phyloP scores from a whole-genome alignment of 306 rosid species.

The Gastrolobium bilobum region DNA sequence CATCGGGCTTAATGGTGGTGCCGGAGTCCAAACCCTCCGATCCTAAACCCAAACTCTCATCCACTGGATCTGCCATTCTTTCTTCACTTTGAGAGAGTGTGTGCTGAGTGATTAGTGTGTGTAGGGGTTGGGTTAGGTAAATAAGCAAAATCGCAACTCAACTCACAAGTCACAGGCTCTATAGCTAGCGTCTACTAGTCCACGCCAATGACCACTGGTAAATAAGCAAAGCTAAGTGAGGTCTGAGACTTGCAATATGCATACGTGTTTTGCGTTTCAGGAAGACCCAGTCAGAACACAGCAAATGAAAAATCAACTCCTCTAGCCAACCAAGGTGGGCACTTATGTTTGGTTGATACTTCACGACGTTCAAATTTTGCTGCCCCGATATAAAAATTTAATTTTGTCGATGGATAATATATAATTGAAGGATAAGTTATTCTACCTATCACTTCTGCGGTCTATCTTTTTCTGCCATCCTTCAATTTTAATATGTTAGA shows the following conservation, averaged over 20 bases:
- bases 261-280: not conserved
- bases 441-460: too few species aligned
- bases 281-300: conserved; percentile 5
- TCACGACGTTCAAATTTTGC: too few species aligned
- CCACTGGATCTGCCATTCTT: conserved; percentile 72
- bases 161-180: not conserved
- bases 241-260: conserved; percentile 18
- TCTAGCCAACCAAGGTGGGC: too few species aligned
- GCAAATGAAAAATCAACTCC: not conserved
- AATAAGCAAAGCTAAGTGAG: not conserved
- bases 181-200: not conserved
- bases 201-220: not conserved
- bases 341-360: too few species aligned
- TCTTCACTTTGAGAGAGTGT: not conserved
- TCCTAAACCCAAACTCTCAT: conserved; percentile 56
- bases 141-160: not conserved
- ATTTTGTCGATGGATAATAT: too few species aligned
- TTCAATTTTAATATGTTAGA: too few species aligned
- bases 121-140: not conserved
- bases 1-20: conserved; percentile 57
- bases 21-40: conserved; percentile 64
- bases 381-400: too few species aligned
- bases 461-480: too few species aligned
- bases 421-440: too few species aligned
- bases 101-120: not conserved